Percentiles rank a stretch among this genome's conserved stretches.
Conservation (phyloP, 1,284 basidiomycete genomes). For the Sanguinoderma infundibulare region DNA sequence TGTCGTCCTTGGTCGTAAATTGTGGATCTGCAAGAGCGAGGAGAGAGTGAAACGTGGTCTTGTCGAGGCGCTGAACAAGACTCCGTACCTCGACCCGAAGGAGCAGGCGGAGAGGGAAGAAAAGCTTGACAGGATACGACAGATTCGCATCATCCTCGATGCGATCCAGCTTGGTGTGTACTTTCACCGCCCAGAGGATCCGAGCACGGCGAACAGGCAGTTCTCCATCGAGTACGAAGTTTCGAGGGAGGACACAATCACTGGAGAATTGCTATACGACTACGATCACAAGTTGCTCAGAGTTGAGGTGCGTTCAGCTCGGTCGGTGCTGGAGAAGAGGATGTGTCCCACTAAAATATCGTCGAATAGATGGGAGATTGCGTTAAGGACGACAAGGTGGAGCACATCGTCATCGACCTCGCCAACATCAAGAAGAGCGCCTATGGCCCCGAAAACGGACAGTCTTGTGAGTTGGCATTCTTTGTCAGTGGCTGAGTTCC, state of each 20-base stretch:
- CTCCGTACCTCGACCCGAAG: slow-evolving; percentile 64
- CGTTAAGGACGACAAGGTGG: slow-evolving; percentile 50
- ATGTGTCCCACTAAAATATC: neutral
- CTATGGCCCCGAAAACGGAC: slow-evolving; percentile 48
- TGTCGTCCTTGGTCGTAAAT: slow-evolving; percentile 40
- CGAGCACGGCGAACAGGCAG: slow-evolving; percentile 43
- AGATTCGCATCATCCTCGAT: slow-evolving; percentile 53
- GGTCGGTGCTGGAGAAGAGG: neutral
- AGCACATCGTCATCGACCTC: slow-evolving; percentile 57
- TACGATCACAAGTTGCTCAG: slow-evolving; percentile 70
- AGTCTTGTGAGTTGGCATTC: slow-evolving; percentile 36
- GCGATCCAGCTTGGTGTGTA: slow-evolving; percentile 65
- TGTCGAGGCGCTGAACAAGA: slow-evolving; percentile 42
- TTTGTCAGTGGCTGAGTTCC: neutral
- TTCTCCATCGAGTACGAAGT: slow-evolving; percentile 69
- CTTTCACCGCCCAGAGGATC: slow-evolving; percentile 40
- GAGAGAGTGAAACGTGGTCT: slow-evolving; percentile 10
- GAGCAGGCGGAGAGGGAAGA: slow-evolving; percentile 55
- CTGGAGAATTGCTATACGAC: slow-evolving; percentile 60
- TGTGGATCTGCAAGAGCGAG: slow-evolving; percentile 18
- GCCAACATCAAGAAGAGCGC: slow-evolving; percentile 62
- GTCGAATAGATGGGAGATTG: slow-evolving; percentile 56
- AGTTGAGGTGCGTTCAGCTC: slow-evolving; percentile 47
- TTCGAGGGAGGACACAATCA: slow-evolving; percentile 38
- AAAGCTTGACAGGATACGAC: slow-evolving; percentile 45